Evolutionary conservation across 495 filamentous ascomycete species (phyloP), one percentile per base, ranked within the genome.

Genomic region (Pyronema omphalodes): DNA sequence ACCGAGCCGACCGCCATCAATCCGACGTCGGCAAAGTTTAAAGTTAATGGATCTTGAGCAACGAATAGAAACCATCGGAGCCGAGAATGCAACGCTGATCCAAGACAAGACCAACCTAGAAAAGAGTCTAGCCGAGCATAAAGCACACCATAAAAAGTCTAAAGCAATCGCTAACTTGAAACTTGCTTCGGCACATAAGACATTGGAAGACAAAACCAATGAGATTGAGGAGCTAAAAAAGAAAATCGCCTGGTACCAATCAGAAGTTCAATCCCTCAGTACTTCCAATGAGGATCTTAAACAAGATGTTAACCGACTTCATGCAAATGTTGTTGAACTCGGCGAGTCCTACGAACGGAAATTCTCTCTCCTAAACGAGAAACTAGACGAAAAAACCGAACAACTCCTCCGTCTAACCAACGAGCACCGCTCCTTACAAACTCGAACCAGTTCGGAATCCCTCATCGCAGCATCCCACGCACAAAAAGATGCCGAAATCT

Each of bases 11-110:
- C 89, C 89, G 66, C 87, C 88, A 67, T 95, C 86, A 74, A 82
- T 93, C 73, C 87, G 88, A 56, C 86, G 86, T 64, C 83, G 87
- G 57, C 91, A 91, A 68, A 95, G 88, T 73, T 85, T 94, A 82
- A 91, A 95, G 70, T 79, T 96, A 49, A 74, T 93, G 44, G 88
- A 96, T 53, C 77, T 96, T 41, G 78, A 84, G 61, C 64, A 57
- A 9, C 50, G 54, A 7, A 49, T 66, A 12, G 51, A 58, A 33
- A 41, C 46, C 0, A 53, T 66, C 37, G 56, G 60, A 7, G 47
- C 55, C 15, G 63, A 66, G 48, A 66, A 66, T 17, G 60, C 56
- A 17, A 55, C 47, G 19, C 55, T 66, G 8, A 56, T 44, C 15
- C 63, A 66, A 4, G 55, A 60, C 14, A 66, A 66, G 40, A 55